These are phyloP conservation scores for Trichoderma orchidacearum DNA, from an alignment of 495 filamentous ascomycete species.

Conservation along the genomic window DNA sequence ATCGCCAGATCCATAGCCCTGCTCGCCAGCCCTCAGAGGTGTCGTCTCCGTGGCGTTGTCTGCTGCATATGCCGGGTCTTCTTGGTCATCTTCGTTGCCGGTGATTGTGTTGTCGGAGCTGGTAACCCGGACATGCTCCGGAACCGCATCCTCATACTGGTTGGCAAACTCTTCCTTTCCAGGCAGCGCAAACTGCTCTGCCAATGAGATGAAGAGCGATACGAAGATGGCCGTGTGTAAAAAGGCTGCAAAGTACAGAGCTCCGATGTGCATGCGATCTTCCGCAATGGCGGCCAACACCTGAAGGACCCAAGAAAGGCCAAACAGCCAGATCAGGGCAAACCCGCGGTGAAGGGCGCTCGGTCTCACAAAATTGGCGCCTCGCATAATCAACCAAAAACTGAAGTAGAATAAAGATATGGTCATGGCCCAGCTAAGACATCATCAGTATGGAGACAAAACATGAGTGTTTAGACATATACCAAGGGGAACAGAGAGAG, in stretches of 20 bases:
- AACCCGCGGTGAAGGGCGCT: conserved; percentile 76
- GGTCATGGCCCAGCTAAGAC: conserved; percentile 63
- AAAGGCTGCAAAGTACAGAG: conserved; percentile 74
- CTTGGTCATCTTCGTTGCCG: conserved; percentile 25
- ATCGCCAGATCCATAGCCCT: conserved; percentile 18
- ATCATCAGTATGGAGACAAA: conserved; percentile 10
- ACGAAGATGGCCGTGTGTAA: conserved; percentile 64
- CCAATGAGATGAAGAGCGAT: conserved; percentile 54
- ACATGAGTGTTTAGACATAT: too few relatives aligned
- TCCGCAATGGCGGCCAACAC: conserved; percentile 62
- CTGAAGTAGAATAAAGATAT: conserved; percentile 64
- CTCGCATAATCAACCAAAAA: conserved; percentile 74
- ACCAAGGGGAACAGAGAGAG: too few relatives aligned
- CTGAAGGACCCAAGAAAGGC: conserved; percentile 55
- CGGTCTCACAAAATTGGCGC: conserved; percentile 70
- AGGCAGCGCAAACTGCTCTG: conserved; percentile 69
- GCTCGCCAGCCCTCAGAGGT: conserved; percentile 49
- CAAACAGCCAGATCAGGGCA: conserved; percentile 70
- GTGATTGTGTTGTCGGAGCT: conserved; percentile 3
- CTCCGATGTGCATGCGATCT: conserved; percentile 54
- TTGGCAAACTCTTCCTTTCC: conserved; percentile 51
- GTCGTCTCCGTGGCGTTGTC: conserved; percentile 63
- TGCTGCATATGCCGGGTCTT: conserved; percentile 20
- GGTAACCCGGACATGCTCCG: background rate
- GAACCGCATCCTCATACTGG: conserved; percentile 18